Evolutionary conservation across 108 stramenopile genomes (phyloP), one percentile per base, ranked within the genome.

Genomic region (Bacterosira constricta): DNA sequence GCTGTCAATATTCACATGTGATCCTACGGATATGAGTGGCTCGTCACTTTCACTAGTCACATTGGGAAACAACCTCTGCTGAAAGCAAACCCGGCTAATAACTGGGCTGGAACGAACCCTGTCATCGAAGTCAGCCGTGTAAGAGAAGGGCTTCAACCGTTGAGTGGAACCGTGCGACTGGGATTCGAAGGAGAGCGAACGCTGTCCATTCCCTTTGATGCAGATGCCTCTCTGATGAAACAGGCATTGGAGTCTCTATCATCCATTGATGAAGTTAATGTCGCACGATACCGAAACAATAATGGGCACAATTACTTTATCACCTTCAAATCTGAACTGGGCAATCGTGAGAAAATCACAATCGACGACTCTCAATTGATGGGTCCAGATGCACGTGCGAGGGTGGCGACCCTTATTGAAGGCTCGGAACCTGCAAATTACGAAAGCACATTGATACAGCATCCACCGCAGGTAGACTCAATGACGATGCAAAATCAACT

Each of bases 281-380:
- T 96, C 18, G 53, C 61, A 6, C 62, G 88, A 6, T 73, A 69
- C 35, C 37, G 55, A n/a, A 96, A 95, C 81, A 90, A 86, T 60
- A 88, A 87, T 69, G 95, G 95, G 10, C 86, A 82, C 83, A 89
- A 90, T 60, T 96, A 90, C 82, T 66, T 86, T 34, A 83, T 96
- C 21, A 93, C 93, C 6, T 96, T 96, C 51, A 13, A 80, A 36
- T 80, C 79, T 18, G 78, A 80, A 21, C 36, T 77, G 20, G 79
- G 78, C 0, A 38, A 82, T 52, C 44, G 88, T 10, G 50, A 62
- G n/a, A 72, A 82, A 5, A 66, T 95, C 36, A 67, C 49, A 8
- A 77, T 90, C 10, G 86, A 90, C 41, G 89, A 85, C 59, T 82
- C 86, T 1, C 60, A 70, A 31, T 62, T 96, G 26, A 87, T 77